A percentile compares a stretch with the other conserved stretches of the same genome.
Conservation (phyloP, 495 filamentous ascomycete species). For the Oidiodendron maius region DNA sequence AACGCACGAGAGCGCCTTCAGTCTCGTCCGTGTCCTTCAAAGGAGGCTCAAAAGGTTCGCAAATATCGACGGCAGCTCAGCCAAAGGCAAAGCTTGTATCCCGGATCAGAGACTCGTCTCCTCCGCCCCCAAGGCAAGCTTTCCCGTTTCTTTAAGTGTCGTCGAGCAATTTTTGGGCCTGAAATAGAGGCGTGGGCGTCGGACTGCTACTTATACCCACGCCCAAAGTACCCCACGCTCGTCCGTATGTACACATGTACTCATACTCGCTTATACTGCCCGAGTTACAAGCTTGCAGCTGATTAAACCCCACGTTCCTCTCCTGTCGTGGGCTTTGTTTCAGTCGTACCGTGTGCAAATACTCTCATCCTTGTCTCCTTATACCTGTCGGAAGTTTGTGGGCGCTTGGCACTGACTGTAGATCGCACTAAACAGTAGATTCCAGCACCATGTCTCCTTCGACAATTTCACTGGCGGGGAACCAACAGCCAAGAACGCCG, state of each 20-base stretch:
- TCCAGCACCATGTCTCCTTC: constrained; percentile 73
- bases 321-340: not conserved
- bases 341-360: not conserved
- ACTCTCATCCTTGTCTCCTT: not conserved
- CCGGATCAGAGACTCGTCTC: constrained; percentile 15
- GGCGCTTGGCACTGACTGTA: constrained; percentile 13
- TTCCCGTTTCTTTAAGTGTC: not conserved
- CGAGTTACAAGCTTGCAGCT: not conserved
- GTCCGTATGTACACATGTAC: not conserved
- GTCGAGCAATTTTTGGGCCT: not conserved
- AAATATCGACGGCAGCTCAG: not conserved
- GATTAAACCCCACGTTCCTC: constrained; percentile 5
- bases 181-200: not conserved
- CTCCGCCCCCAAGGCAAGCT: constrained; percentile 22
- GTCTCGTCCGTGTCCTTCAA: constrained; percentile 18
- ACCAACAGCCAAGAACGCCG: constrained; percentile 66
- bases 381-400: not conserved
- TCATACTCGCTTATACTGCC: constrained; percentile 1
- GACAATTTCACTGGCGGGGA: constrained; percentile 74
- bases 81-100: constrained; percentile 8
- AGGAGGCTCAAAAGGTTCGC: not conserved
- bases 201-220: not conserved
- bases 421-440: constrained; percentile 33
- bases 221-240: constrained; percentile 3
- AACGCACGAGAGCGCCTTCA: constrained; percentile 2